Evolutionary conservation across 305 asterid genomes (phyloP), one percentile per base, ranked within the genome.

Genomic region (Solanum aculeatissimum): DNA sequence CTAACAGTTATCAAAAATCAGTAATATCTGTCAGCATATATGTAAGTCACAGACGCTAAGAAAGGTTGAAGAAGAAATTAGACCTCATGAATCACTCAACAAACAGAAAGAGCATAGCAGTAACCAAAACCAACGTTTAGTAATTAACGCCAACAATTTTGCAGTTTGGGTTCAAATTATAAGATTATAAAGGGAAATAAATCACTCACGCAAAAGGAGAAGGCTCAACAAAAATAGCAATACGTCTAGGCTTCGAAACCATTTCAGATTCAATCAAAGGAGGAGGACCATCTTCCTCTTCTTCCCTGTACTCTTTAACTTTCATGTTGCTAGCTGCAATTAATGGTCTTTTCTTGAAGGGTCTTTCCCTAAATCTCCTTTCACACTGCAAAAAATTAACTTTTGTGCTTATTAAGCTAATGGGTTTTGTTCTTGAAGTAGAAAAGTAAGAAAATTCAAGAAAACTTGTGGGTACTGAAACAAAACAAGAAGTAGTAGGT

Each of bases 191-290:
- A 75, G 21, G 15, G 15, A 2, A 0, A 0, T 16, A 16, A 82
- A 51, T 85, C 54, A 88, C 99, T 95, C 90, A 97, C 99, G 98
- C 89, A 84, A 97, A 97, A 82, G 99, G 99, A 86, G 99, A 97
- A 21, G 99, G 99, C 92, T 97, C 99, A 84, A 97, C 98, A 87
- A 95, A 97, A 42, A 97, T 94, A 86, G 95, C 99, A 89, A 97
- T 97, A 79, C 99, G 98, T 85, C 94, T 90, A 35, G 98, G 97
- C 85, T 83, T 92, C 12, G 95, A 88, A 89, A 71, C 85, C 81
- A 87, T 85, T 91, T 94, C 98, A 57, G 92, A 86, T 75, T 92
- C 98, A 87, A 93, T 66, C 86, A 85, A 63, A 38, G 92, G 92
- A 82, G 97, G 94, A 60, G 97, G 90, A 14, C 81, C 88, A 66